phyloP scores from a whole-genome alignment of 2,329 filamentous ascomycete species.

The Alternaria sp. region DNA sequence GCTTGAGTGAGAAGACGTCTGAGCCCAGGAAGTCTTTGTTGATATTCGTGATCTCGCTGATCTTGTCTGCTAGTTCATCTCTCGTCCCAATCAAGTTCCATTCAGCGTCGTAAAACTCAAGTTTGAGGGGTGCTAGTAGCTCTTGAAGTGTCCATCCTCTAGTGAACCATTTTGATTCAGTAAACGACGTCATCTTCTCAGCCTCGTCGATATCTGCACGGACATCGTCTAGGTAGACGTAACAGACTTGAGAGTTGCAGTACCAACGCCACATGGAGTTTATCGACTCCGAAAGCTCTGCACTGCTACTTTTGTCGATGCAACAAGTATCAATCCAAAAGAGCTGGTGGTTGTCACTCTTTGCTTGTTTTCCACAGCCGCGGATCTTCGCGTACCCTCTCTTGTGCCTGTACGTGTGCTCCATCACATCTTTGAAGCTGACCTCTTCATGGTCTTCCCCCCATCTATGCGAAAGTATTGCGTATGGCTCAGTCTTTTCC shows the following conservation, averaged over 20 bases:
- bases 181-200: rapidly evolving
- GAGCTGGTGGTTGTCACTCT: not conserved
- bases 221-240: not conserved
- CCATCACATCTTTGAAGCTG: not conserved
- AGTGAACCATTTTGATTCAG: not conserved
- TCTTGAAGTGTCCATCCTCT: not conserved
- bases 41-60: not conserved
- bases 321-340: not conserved
- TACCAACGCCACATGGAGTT: not conserved
- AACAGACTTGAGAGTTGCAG: not conserved
- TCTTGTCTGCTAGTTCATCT: not conserved
- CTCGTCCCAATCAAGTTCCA: not conserved
- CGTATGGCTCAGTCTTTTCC: not conserved
- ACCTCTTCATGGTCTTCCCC: not conserved
- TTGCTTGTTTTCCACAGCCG: not conserved
- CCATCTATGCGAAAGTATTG: not conserved
- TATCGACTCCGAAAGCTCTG: not conserved
- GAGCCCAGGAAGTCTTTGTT: not conserved
- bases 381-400: not conserved
- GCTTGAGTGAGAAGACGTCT: not conserved
- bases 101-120: not conserved
- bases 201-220: not conserved
- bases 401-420: not conserved
- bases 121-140: not conserved
- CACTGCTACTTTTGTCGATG: not conserved